A percentile compares a stretch with the other conserved stretches of the same genome.
phyloP scores from a whole-genome alignment of 768 basidiomycete species.

The Glaciozyma antarctica region DNA sequence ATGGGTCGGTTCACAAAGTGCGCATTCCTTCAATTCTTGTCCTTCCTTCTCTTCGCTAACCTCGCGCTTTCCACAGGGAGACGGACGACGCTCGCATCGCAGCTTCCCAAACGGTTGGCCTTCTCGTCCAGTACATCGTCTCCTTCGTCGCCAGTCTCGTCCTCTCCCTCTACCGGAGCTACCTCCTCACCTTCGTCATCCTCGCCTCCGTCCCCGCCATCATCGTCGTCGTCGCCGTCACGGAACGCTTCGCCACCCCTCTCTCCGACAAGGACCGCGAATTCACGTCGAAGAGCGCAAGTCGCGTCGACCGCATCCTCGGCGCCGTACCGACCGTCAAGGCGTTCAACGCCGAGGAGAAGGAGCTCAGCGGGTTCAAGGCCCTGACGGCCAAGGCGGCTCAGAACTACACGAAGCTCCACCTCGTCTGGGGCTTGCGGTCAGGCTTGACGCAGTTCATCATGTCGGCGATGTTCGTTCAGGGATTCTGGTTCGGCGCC shows the following conservation, averaged over 20 bases:
- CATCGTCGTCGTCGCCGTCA: constrained; percentile 61
- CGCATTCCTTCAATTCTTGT: constrained; percentile 29
- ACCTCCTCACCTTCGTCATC: constrained; percentile 78
- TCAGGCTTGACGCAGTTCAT: constrained; percentile 65
- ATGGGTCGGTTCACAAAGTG: constrained; percentile 88
- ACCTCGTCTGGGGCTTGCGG: constrained; percentile 66
- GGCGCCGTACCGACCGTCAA: constrained; percentile 80
- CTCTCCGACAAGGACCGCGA: constrained; percentile 58
- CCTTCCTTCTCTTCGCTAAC: background rate
- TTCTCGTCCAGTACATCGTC: constrained; percentile 67
- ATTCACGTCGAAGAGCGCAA: constrained; percentile 61
- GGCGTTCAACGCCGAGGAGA: constrained; percentile 67
- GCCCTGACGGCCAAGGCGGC: constrained; percentile 47
- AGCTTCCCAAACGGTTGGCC: constrained; percentile 66
- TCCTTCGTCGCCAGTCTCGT: constrained; percentile 68
- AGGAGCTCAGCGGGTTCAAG: constrained; percentile 49
- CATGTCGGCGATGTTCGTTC: constrained; percentile 85
- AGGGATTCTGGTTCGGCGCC: constrained; percentile 92
- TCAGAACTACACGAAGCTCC: constrained; percentile 48
- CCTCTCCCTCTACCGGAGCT: constrained; percentile 72
- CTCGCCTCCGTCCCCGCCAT: constrained; percentile 79
- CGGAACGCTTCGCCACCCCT: constrained; percentile 60
- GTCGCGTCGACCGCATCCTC: constrained; percentile 66
- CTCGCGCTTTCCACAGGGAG: constrained; percentile 52
- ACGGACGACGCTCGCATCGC: constrained; percentile 88